Conservation (phyloP, 2,329 filamentous ascomycete species). For the Fusarium piperis region DNA sequence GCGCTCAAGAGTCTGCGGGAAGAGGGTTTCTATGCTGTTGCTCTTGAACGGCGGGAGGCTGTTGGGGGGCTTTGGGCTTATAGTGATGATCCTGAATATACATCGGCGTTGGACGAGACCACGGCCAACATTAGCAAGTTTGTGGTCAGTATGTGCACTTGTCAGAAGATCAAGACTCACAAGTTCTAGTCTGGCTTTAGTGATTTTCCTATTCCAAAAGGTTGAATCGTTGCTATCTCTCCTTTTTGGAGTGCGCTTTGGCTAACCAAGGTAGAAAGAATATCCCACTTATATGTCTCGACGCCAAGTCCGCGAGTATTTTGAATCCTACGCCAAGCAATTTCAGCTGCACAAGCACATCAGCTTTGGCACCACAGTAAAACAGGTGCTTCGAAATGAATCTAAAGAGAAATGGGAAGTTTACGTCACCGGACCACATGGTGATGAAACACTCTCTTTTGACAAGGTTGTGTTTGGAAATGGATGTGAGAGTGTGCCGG, state of each 20-base stretch:
- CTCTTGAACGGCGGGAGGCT: not conserved
- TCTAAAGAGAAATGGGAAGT: not conserved
- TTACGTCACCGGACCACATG: not conserved
- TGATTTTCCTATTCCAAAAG: slow-evolving; percentile 6
- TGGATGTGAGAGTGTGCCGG: not conserved
- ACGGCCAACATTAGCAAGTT: slow-evolving; percentile 2
- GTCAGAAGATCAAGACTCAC: not conserved
- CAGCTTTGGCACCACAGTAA: not conserved
- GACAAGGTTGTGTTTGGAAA: not conserved
- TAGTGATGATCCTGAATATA: not conserved
- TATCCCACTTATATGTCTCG: not conserved
- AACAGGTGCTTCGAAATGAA: not conserved
- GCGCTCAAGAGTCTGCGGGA: not conserved
- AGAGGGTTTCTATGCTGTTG: slow-evolving; percentile 3
- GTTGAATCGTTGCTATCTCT: not conserved
- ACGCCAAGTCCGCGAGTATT: not conserved
- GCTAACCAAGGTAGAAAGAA: not conserved
- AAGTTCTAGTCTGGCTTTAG: not conserved
- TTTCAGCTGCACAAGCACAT: not conserved
- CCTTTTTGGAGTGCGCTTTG: not conserved
- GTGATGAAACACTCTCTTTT: not conserved
- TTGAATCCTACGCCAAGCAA: not conserved
- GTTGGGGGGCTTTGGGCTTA: slow-evolving; percentile 1
- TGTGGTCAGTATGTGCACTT: not conserved
- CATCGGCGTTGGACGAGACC: not conserved